Conservation (phyloP, 1,284 basidiomycete species). For the Phellopilus nigrolimitatus region DNA sequence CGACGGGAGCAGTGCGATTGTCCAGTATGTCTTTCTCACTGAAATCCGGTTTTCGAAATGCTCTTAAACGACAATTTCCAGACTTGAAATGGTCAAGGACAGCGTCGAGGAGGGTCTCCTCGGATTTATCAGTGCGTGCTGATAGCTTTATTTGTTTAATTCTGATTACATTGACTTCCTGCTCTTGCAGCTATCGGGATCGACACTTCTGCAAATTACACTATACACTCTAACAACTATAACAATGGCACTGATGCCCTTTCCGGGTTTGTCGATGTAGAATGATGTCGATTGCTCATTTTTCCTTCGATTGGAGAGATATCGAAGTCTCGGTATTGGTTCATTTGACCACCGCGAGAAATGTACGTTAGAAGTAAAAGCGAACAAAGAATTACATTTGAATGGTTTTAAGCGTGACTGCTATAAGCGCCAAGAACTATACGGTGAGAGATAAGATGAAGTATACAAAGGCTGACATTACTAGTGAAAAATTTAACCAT, state of each 20-base stretch:
- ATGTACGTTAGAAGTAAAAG: no score
- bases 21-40: constrained; percentile 23
- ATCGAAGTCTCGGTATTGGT: no score
- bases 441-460: no score
- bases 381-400: no score
- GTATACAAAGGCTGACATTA: no score
- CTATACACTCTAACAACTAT: constrained; percentile 15
- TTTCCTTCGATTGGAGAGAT: no score
- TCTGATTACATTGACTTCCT: neutral
- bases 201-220: constrained; percentile 14
- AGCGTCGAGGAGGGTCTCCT: constrained; percentile 11
- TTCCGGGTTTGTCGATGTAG: neutral
- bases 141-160: neutral
- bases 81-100: constrained; percentile 12
- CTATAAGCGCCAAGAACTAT: no score
- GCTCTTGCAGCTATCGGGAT: constrained; percentile 11
- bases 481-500: no score
- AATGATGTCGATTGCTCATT: no score
- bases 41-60: neutral
- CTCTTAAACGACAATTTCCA: neutral
- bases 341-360: no score
- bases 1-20: constrained; percentile 29
- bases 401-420: no score
- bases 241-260: constrained; percentile 5
- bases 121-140: constrained; percentile 18